These are phyloP conservation scores for Quercus mongolica DNA, from an alignment of 306 rosid genomes.

Conservation along the genomic window DNA sequence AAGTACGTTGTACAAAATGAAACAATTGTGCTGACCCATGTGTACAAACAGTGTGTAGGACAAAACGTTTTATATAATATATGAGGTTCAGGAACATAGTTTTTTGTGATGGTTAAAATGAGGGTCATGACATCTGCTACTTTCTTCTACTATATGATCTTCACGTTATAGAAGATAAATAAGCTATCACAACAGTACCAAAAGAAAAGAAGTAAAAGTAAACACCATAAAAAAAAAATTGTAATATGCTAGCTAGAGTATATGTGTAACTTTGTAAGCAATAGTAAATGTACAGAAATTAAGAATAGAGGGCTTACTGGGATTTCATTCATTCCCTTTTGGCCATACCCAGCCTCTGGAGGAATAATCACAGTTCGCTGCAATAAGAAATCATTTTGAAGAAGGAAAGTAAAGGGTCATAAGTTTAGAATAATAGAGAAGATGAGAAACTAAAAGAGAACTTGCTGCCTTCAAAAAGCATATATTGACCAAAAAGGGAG, in stretches of 20 bases:
- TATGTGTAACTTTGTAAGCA: background rate
- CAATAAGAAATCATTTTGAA: slow-evolving; percentile 9
- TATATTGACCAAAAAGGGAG: background rate
- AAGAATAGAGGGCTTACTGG: slow-evolving; percentile 49
- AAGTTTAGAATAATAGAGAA: background rate
- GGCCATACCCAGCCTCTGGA: slow-evolving; percentile 78
- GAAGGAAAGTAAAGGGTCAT: background rate
- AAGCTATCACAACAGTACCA: background rate
- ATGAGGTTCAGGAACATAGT: no score
- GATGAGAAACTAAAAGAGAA: slow-evolving; percentile 1
- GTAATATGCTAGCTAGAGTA: background rate
- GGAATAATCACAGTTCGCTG: slow-evolving; percentile 93
- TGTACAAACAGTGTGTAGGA: no score
- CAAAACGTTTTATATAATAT: no score
- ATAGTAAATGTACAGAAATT: background rate
- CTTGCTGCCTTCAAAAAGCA: background rate
- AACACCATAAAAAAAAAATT: background rate
- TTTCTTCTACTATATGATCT: background rate
- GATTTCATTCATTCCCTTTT: slow-evolving; percentile 83
- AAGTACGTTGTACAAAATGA: no score
- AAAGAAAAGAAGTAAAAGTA: background rate
- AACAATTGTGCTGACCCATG: no score
- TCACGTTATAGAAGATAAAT: background rate
- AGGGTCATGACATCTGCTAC: background rate
- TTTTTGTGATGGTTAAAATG: no score